Conservation (phyloP, 768 basidiomycete species). For the Epithele typhae region DNA sequence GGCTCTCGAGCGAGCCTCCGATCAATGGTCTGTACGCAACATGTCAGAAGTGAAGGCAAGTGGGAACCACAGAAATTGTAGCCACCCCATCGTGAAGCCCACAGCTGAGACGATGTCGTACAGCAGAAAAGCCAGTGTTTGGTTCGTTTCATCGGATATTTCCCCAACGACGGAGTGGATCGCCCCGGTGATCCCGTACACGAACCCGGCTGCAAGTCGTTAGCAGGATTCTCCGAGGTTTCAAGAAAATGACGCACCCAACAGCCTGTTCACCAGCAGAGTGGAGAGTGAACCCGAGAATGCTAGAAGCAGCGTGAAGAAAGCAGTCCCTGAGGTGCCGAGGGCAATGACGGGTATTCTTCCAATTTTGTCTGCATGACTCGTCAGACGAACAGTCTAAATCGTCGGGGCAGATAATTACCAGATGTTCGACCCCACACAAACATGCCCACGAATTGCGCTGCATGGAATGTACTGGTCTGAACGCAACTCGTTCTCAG, state of each 20-base stretch:
- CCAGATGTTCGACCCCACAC: slow-evolving; percentile 43
- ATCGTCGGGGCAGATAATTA: too few species aligned
- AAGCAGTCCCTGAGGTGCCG: slow-evolving; percentile 44
- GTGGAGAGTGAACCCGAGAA: slow-evolving; percentile 44
- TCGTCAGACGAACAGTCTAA: too few species aligned
- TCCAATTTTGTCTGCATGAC: slow-evolving; percentile 60
- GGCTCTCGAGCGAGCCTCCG: slow-evolving; percentile 56
- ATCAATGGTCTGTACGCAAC: slow-evolving; percentile 46
- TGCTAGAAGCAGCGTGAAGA: slow-evolving; percentile 52
- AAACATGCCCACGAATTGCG: slow-evolving; percentile 55
- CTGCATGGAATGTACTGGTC: slow-evolving; percentile 57
- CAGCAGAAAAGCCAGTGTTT: slow-evolving; percentile 53
- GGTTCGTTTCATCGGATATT: slow-evolving; percentile 61
- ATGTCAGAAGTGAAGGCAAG: too few species aligned
- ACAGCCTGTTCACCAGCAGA: slow-evolving; percentile 43
- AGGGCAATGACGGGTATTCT: slow-evolving; percentile 57
- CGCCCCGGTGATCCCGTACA: slow-evolving; percentile 33
- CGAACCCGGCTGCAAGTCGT: slow-evolving; percentile 17
- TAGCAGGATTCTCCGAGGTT: neutral
- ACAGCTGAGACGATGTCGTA: slow-evolving; percentile 57
- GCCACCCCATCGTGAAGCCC: slow-evolving; percentile 52
- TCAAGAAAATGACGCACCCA: too few species aligned
- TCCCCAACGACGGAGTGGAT: slow-evolving; percentile 34
- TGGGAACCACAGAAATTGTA: neutral
- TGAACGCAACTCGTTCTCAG: slow-evolving; percentile 18